phyloP scores from a whole-genome alignment of 495 filamentous ascomycete genomes.

The Echria macrotheca region DNA sequence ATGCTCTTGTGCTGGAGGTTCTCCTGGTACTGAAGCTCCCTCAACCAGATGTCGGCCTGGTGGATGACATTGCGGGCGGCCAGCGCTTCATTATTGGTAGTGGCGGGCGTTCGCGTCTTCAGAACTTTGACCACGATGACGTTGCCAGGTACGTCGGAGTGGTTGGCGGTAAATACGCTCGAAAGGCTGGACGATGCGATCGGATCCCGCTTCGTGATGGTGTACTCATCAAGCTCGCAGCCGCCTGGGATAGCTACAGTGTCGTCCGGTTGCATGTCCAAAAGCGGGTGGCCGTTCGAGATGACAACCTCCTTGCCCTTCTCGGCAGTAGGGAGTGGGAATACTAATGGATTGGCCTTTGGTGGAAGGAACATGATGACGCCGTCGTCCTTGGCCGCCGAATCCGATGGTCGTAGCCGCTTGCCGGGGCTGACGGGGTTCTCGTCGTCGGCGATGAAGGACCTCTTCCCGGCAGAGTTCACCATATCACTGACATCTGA shows the following conservation, averaged over 20 bases:
- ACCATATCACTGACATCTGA: constrained; percentile 24
- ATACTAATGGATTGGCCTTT: constrained; percentile 35
- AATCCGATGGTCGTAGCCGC: constrained; percentile 27
- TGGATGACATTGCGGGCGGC: constrained; percentile 42
- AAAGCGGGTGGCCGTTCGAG: constrained; percentile 38
- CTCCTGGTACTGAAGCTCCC: constrained; percentile 43
- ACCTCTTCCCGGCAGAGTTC: constrained; percentile 38
- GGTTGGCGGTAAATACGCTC: constrained; percentile 45
- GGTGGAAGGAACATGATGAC: constrained; percentile 45
- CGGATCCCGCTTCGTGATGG: constrained; percentile 39
- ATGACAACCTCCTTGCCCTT: constrained; percentile 40
- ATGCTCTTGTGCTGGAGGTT: constrained; percentile 44
- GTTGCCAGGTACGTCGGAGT: constrained; percentile 38
- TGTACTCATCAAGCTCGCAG: constrained; percentile 39
- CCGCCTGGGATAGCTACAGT: constrained; percentile 37
- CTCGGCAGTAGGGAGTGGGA: constrained; percentile 34
- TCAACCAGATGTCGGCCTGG: constrained; percentile 46
- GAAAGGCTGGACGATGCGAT: constrained; percentile 42
- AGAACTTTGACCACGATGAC: constrained; percentile 47
- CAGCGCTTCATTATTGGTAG: constrained; percentile 30
- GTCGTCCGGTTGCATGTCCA: constrained; percentile 39
- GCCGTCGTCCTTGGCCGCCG: constrained; percentile 27
- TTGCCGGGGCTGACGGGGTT: constrained; percentile 29
- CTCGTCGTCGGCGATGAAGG: constrained; percentile 34
- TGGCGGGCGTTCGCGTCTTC: constrained; percentile 34